phyloP scores from a whole-genome alignment of 2,329 filamentous ascomycete species.

The Phaeosphaeria sp. region DNA sequence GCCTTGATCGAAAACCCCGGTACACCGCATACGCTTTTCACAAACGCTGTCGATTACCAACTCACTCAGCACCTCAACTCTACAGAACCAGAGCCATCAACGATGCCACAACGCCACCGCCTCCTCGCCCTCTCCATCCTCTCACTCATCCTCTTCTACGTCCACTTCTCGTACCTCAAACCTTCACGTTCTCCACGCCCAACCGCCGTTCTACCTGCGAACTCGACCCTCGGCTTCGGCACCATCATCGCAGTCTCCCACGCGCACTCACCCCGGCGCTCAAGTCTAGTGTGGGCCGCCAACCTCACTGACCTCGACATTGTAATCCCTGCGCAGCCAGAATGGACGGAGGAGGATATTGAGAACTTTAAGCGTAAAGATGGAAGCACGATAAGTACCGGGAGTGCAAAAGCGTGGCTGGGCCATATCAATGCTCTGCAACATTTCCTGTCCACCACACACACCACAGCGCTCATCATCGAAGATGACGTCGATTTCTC shows the following conservation, averaged over 20 bases:
- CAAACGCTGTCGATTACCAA: too few species aligned
- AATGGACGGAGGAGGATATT: slow-evolving; percentile 47
- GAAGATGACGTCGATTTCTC: slow-evolving; percentile 40
- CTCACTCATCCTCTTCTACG: background rate
- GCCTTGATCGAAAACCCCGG: too few species aligned
- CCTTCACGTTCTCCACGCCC: background rate
- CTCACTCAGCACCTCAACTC: background rate
- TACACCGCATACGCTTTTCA: too few species aligned
- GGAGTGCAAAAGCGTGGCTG: slow-evolving; percentile 51
- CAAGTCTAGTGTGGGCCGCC: slow-evolving; percentile 45
- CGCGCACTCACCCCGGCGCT: slow-evolving; percentile 40
- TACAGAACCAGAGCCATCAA: background rate
- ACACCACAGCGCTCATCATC: slow-evolving; percentile 34
- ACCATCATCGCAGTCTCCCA: slow-evolving; percentile 49
- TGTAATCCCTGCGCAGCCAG: slow-evolving; percentile 46
- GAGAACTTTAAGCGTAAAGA: slow-evolving; percentile 30
- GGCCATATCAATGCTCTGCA: slow-evolving; percentile 49
- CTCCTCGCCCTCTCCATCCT: background rate
- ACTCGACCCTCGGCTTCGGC: slow-evolving; percentile 38
- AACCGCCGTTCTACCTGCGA: slow-evolving; percentile 7
- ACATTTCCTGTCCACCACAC: slow-evolving; percentile 29
- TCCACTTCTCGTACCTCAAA: background rate
- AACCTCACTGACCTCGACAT: slow-evolving; percentile 49
- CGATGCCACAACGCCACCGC: background rate
- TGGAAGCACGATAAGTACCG: slow-evolving; percentile 38